phyloP scores from a whole-genome alignment of 345 rosid genomes.

The Lagerstroemia speciosa region DNA sequence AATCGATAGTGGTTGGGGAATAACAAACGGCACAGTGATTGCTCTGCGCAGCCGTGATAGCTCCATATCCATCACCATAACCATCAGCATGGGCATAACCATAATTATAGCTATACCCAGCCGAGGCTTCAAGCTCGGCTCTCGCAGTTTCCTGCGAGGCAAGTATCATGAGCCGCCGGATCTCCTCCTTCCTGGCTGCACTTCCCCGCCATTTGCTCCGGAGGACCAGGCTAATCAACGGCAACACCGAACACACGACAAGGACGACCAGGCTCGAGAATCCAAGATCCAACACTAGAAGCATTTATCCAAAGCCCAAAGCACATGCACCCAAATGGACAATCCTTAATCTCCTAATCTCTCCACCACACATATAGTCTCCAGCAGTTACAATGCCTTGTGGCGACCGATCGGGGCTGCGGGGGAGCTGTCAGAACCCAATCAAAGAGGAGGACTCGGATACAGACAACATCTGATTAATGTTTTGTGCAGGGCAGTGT shows the following conservation, averaged over 20 bases:
- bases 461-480: neutral
- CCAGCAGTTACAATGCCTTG: neutral
- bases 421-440: neutral
- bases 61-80: neutral
- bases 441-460: neutral
- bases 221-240: slow-evolving; percentile 29
- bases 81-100: neutral
- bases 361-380: slow-evolving; percentile 41
- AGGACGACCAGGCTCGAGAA: slow-evolving; percentile 58
- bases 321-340: slow-evolving; percentile 31
- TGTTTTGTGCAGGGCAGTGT: too few relatives aligned
- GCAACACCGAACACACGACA: slow-evolving; percentile 24
- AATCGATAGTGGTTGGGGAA: slow-evolving; percentile 42
- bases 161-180: slow-evolving; percentile 59
- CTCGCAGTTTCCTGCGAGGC: slow-evolving; percentile 81
- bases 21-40: slow-evolving; percentile 68
- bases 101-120: slow-evolving; percentile 15
- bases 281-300: slow-evolving; percentile 73
- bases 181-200: slow-evolving; percentile 56
- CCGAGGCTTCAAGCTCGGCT: slow-evolving; percentile 72
- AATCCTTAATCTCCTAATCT: slow-evolving; percentile 26
- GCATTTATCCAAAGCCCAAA: slow-evolving; percentile 57
- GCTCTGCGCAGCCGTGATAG: neutral
- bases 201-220: slow-evolving; percentile 67
- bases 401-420: slow-evolving; percentile 2